These are phyloP conservation scores for Claviceps sp. DNA, from an alignment of 2,329 filamentous ascomycete genomes.

Conservation along the genomic window DNA sequence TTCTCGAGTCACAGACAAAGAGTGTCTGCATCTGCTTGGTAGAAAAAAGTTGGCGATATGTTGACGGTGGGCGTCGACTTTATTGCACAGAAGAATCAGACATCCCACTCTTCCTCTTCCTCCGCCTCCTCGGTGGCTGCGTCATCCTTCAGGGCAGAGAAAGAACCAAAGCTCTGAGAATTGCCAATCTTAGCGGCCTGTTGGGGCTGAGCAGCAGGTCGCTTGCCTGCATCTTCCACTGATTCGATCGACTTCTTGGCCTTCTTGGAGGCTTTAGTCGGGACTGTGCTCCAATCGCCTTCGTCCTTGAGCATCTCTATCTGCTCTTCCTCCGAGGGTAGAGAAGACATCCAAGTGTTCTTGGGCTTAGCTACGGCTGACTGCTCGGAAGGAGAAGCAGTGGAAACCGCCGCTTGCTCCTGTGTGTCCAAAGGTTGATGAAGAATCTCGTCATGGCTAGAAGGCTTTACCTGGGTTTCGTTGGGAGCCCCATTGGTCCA, in stretches of 20 bases:
- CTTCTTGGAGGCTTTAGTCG: constrained; percentile 31
- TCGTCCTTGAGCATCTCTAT: constrained; percentile 41
- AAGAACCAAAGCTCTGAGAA: constrained; percentile 29
- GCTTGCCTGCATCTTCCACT: constrained; percentile 20
- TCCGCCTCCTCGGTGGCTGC: constrained; percentile 30
- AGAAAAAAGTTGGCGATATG: not conserved
- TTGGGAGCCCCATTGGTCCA: constrained; percentile 27
- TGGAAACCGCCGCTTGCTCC: constrained; percentile 21
- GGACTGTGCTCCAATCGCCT: constrained; percentile 47
- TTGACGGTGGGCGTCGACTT: not conserved
- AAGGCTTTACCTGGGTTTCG: constrained; percentile 18
- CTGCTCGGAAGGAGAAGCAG: constrained; percentile 19
- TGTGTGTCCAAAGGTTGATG: constrained; percentile 45
- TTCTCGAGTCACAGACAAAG: not conserved
- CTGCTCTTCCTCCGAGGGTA: constrained; percentile 51
- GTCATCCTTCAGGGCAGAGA: constrained; percentile 34
- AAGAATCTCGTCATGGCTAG: constrained; percentile 19
- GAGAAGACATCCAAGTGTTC: constrained; percentile 33
- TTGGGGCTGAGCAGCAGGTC: constrained; percentile 19
- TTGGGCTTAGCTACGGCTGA: constrained; percentile 20
- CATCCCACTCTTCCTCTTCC: constrained; percentile 39
- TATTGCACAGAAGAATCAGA: constrained; percentile 18
- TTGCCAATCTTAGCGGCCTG: constrained; percentile 19
- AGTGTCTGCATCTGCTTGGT: not conserved
- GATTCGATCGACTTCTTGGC: constrained; percentile 26